Base-by-base conservation (phyloP, 768 basidiomycete species). In the Leccinum disarticulatum region DNA sequence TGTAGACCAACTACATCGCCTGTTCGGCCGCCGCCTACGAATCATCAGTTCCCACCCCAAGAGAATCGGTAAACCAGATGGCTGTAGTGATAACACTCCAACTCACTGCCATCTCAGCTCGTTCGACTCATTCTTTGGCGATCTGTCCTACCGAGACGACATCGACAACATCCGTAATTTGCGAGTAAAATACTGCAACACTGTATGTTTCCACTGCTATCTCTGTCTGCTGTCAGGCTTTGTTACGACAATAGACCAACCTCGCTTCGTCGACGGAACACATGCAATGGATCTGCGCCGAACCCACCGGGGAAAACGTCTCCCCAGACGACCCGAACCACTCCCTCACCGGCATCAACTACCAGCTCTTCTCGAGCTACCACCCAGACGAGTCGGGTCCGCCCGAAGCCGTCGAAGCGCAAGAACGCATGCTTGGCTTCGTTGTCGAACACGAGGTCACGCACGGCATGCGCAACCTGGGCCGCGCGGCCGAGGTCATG, bases 261-360 rank as follows among this genome's bases (percentile, higher is more conserved):
- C 19, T 63, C 30, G 55, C 68, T n/a, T 25, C 27, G 4, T 27
- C 19, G 4, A 56, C 53, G 22, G 58, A 63, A n/a, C 38, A 58
- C 5, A 55, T 56, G 4, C 48, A 27, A 27, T 54, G 52, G 60
- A 54, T 69, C 1, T 69, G 68, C n/a, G 68, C 68, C 11, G 59
- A 57, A 28, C 61, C 66, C 3, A 61, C 38, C 10, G 62, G 55
- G 2, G 6, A 6, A 11, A 70, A 70, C 22, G 52, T 66, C 54
- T 63, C 69, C n/a, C 64, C 69, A 1, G 60, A 70, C 11, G 68
- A 69, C 30, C 69, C 69, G 10, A 69, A 69, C 13, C 68, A 69
- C 27, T 63, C 68, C 5, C 5, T 69, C 59, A 68, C 64, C 1
- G 68, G 66, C 6, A 54, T 68, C 54, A 69, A 61, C 54, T 69